These are phyloP conservation scores for Apiospora rasikravindrae DNA, from an alignment of 2,329 filamentous ascomycete species.

Conservation along the genomic window DNA sequence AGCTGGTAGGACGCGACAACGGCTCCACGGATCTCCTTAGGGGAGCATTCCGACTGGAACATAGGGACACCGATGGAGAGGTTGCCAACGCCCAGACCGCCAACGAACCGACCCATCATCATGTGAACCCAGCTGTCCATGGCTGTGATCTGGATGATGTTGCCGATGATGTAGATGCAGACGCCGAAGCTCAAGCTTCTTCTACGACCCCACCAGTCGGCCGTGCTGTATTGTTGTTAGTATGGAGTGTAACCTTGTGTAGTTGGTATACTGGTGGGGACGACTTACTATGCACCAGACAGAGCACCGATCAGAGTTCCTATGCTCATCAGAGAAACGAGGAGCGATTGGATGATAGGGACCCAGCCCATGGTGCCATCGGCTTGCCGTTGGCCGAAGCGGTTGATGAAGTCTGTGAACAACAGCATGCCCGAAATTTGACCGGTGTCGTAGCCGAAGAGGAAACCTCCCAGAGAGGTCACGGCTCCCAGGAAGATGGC, in stretches of 20 bases:
- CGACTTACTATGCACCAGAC: conserved; percentile 48
- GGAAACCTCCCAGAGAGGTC: conserved; percentile 64
- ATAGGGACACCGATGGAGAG: conserved; percentile 70
- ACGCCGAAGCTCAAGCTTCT: conserved; percentile 59
- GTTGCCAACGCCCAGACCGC: conserved; percentile 71
- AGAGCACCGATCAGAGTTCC: conserved; percentile 61
- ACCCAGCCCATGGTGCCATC: conserved; percentile 46
- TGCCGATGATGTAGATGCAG: conserved; percentile 66
- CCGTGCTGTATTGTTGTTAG: conserved; percentile 39
- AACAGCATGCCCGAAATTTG: conserved; percentile 59
- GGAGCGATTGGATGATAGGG: conserved; percentile 52
- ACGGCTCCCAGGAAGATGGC: conserved; percentile 52
- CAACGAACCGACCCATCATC: conserved; percentile 68
- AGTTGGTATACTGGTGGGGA: neutral
- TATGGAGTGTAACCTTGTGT: neutral
- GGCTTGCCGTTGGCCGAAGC: conserved; percentile 55
- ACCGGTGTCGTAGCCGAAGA: conserved; percentile 69
- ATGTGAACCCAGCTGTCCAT: conserved; percentile 66
- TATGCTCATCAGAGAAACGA: conserved; percentile 63
- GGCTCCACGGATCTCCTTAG: conserved; percentile 66
- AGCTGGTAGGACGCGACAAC: conserved; percentile 75
- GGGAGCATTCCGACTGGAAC: conserved; percentile 69
- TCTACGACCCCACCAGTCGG: conserved; percentile 63
- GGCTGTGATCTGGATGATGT: conserved; percentile 69
- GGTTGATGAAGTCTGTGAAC: conserved; percentile 58